Base-by-base conservation (phyloP, 2,329 filamentous ascomycete genomes). In the Parastagonospora avenae region DNA sequence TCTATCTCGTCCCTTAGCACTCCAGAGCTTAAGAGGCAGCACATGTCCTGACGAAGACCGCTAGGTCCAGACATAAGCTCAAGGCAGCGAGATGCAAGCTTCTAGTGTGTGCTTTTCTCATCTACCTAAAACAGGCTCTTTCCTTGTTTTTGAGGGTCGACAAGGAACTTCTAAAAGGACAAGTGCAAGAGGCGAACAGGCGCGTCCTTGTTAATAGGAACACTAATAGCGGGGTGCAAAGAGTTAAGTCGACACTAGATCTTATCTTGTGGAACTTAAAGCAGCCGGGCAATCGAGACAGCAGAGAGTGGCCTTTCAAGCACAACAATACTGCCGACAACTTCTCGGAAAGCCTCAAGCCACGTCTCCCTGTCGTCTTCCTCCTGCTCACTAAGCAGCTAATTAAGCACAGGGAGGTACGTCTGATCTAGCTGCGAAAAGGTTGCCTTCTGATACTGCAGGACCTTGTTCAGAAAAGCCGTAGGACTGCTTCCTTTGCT, bases 31-130 rank as follows among this genome's bases (percentile, higher is more conserved):
- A 39, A 38, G 19, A 62, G 15, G 11, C 12, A 30, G 52, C 73
- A 78, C 2, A 79, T 73, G 46, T 79, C 59, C 51, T 64, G 54
- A 30, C 62, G 72, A 1, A 80, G 61, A 31, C 46, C 54, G 7
- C 24, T 41, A 15, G 36, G 31, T 15, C 16, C 19, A 19, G 63
- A 71, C 62, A 78, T 67, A 1, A 77, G 52, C 32, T 69, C 33
- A 15, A 80, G 48, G 54, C 76, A 80, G n/a, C 59, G 27, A 12
- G 32, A 46, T 0, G 72, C 70, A 1, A 78, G 48, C 2, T 45
- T 54, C 27, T 60, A 19, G 49, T 80, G 66, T 16, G 66, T 57
- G 14, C 57, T 12, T 41, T 50, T 57, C 51, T 76, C 70, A 16
- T 79, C 46, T 59, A 35, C 77, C 60, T 68, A 70, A 70, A 55